Evolutionary conservation across 495 filamentous ascomycete species (phyloP).

Genomic region (Diplogelasinospora grovesii): DNA sequence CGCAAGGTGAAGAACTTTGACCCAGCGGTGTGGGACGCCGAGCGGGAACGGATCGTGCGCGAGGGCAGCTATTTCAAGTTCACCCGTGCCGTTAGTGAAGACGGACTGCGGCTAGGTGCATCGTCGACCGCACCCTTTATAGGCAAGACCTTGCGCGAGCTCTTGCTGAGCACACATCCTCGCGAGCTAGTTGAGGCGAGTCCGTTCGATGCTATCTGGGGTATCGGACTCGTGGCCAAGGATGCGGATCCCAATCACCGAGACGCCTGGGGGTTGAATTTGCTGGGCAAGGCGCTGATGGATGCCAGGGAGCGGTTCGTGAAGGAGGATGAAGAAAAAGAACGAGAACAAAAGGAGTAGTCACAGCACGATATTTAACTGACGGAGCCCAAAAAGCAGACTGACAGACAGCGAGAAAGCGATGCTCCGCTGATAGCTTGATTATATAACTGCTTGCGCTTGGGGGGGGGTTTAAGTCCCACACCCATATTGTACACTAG

Average conservation of each 20-base stretch:
- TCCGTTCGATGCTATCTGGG: conserved; percentile 60
- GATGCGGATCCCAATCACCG: conserved; percentile 43
- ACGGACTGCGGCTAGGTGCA: neutral
- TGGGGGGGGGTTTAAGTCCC: no score
- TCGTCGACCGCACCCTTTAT: neutral
- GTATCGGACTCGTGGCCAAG: conserved; percentile 51
- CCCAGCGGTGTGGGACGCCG: conserved; percentile 43
- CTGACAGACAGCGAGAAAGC: no score
- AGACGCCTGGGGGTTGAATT: conserved; percentile 56
- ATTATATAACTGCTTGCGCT: no score
- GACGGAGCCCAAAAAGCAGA: no score
- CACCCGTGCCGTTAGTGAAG: conserved; percentile 22
- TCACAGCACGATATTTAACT: no score
- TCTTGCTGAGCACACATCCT: conserved; percentile 51
- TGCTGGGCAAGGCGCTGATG: conserved; percentile 52
- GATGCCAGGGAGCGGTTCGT: conserved; percentile 41
- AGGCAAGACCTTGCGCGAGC: conserved; percentile 25
- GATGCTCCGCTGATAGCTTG: no score
- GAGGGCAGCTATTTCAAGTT: conserved; percentile 58
- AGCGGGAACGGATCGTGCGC: conserved; percentile 51
- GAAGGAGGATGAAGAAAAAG: conserved; percentile 31
- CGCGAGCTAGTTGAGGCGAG: conserved; percentile 58
- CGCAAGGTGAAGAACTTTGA: conserved; percentile 50
- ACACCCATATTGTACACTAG: no score
- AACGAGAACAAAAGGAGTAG: no score